These are phyloP conservation scores for Kluyveromyces starmeri DNA, from an alignment of 805 yeast species.

Conservation along the genomic window DNA sequence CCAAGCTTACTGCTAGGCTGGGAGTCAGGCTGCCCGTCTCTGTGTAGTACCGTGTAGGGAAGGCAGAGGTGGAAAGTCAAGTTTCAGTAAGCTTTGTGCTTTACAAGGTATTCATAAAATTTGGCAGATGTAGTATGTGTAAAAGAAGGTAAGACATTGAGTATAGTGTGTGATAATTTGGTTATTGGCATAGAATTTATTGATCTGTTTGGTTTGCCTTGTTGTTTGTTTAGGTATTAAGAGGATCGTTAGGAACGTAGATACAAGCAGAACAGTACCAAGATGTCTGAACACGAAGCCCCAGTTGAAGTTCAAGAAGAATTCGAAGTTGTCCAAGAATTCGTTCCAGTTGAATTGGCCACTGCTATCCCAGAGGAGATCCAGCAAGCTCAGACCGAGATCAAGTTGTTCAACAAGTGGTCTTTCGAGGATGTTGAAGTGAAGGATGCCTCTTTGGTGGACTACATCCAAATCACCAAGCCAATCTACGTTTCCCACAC, in stretches of 20 bases:
- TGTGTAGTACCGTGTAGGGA: too few species aligned
- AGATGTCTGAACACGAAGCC: constrained; percentile 82
- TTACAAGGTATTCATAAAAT: too few species aligned
- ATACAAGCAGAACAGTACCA: constrained; percentile 20
- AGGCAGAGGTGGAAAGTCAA: too few species aligned
- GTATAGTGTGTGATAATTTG: too few species aligned
- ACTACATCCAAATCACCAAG: constrained; percentile 95
- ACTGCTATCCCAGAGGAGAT: constrained; percentile 95
- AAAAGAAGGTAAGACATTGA: too few species aligned
- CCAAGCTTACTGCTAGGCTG: too few species aligned
- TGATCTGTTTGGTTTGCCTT: too few species aligned
- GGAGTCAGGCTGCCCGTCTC: too few species aligned
- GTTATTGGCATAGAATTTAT: too few species aligned
- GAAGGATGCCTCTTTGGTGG: constrained; percentile 95
- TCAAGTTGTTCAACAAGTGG: constrained; percentile 99
- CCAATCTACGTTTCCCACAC: constrained; percentile 98
- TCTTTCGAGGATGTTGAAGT: constrained; percentile 95
- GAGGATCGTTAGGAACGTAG: constrained; percentile 10
- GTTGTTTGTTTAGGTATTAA: too few species aligned
- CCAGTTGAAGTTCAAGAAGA: constrained; percentile 52
- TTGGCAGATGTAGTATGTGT: too few species aligned
- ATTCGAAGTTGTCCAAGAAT: constrained; percentile 66
- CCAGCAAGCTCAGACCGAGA: constrained; percentile 91
- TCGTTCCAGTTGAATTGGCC: constrained; percentile 68
- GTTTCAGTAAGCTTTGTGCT: too few species aligned